Evolutionary conservation across 805 yeast species (phyloP).

Genomic region (Yamadazyma kitorensis): DNA sequence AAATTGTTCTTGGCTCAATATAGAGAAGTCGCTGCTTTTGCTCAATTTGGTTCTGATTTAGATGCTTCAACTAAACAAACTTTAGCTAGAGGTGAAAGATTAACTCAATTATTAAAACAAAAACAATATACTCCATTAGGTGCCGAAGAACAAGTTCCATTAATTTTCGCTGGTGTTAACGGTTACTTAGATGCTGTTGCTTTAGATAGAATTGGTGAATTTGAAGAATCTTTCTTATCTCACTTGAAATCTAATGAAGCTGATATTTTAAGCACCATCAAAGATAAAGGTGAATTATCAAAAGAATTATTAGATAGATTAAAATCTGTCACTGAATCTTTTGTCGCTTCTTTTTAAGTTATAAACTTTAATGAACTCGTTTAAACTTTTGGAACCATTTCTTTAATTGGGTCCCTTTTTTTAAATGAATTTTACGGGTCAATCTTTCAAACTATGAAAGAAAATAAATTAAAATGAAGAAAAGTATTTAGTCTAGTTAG

Average conservation of each 20-base stretch:
- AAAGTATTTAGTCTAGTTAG: too few relatives aligned
- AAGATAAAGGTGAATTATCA: slow-evolving; percentile 85
- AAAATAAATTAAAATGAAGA: too few relatives aligned
- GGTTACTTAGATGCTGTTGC: slow-evolving; percentile 93
- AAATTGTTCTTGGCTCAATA: slow-evolving; percentile 99
- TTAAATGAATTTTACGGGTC: neutral
- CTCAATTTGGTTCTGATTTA: slow-evolving; percentile 99
- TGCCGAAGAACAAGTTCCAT: slow-evolving; percentile 99
- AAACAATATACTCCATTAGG: slow-evolving; percentile 95
- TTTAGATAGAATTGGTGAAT: slow-evolving; percentile 81
- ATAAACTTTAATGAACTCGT: neutral
- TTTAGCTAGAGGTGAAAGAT: slow-evolving; percentile 99
- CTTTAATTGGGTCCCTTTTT: neutral
- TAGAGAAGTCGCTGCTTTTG: slow-evolving; percentile 99
- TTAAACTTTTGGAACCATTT: too few relatives aligned
- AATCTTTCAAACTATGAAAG: too few relatives aligned
- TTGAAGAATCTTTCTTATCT: slow-evolving; percentile 89
- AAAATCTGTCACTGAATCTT: slow-evolving; percentile 88
- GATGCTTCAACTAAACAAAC: slow-evolving; percentile 99
- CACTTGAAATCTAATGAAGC: slow-evolving; percentile 88
- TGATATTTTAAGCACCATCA: slow-evolving; percentile 79
- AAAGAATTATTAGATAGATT: slow-evolving; percentile 83
- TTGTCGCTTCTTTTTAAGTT: slow-evolving; percentile 78
- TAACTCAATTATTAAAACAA: slow-evolving; percentile 97
- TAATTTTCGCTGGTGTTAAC: slow-evolving; percentile 99